These are phyloP conservation scores for Zoysia pacifica DNA, from an alignment of 176 grass and related monocot genomes.

Conservation along the genomic window DNA sequence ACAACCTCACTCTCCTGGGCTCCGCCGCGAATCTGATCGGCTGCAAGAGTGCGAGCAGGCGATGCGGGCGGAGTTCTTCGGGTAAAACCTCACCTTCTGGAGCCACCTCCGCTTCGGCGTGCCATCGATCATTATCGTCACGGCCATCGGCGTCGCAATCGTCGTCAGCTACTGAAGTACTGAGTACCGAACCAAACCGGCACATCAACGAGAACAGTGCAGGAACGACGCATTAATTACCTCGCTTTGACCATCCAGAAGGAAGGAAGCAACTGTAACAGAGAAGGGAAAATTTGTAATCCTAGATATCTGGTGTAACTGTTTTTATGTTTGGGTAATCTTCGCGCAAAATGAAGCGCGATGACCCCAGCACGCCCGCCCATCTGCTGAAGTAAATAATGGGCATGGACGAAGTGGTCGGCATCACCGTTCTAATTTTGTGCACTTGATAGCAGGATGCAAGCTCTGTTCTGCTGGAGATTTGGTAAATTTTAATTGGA, in stretches of 20 bases:
- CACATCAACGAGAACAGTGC: not conserved
- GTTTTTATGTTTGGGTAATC: constrained; percentile 24
- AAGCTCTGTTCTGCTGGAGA: too few species aligned
- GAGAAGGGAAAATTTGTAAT: constrained; percentile 6
- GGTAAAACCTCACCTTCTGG: constrained; percentile 93
- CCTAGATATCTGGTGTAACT: constrained; percentile 11
- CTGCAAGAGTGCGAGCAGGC: constrained; percentile 70
- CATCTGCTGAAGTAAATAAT: constrained; percentile 47
- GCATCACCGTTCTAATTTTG: not conserved
- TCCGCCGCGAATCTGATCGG: constrained; percentile 96
- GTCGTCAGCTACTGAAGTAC: constrained; percentile 56
- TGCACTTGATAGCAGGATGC: too few species aligned
- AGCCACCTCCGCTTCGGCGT: constrained; percentile 93
- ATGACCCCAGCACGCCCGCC: not conserved
- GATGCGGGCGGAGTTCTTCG: constrained; percentile 56
- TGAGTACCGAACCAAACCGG: constrained; percentile 38
- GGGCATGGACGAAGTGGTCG: constrained; percentile 22
- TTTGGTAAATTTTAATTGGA: too few species aligned
- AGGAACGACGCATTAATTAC: not conserved
- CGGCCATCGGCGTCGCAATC: constrained; percentile 69
- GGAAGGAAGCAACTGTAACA: constrained; percentile 10
- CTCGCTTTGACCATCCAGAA: not conserved
- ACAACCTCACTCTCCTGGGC: constrained; percentile 86
- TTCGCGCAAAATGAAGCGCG: not conserved
- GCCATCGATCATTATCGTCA: constrained; percentile 76